Percentiles rank a stretch among this genome's conserved stretches.
These are phyloP conservation scores for Neurospora sp. DNA, from an alignment of 495 filamentous ascomycete species.

Conservation along the genomic window DNA sequence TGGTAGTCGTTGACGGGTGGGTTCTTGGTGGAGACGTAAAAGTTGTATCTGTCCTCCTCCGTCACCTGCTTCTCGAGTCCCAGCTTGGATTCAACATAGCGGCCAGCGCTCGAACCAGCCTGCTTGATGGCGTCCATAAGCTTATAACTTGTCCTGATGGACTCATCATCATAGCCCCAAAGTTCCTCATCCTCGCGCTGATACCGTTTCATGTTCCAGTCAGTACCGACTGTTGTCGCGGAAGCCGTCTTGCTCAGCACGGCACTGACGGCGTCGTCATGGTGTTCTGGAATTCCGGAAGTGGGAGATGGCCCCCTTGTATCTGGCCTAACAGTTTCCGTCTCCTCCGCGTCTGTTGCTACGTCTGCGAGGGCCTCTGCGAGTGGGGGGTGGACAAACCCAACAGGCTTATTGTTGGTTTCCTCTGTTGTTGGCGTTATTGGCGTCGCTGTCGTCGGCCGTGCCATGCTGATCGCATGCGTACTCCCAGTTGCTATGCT, in stretches of 20 bases:
- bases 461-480: slow-evolving; percentile 12
- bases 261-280: slow-evolving; percentile 16
- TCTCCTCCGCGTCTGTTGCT: neutral
- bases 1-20: slow-evolving; percentile 80
- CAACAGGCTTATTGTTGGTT: neutral
- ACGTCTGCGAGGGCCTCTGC: neutral
- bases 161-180: slow-evolving; percentile 46
- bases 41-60: slow-evolving; percentile 33
- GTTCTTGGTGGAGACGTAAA: slow-evolving; percentile 57
- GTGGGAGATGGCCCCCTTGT: slow-evolving; percentile 8
- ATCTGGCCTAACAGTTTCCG: neutral
- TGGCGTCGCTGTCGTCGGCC: slow-evolving; percentile 7
- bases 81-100: slow-evolving; percentile 35
- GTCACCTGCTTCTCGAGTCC: slow-evolving; percentile 30
- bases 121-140: slow-evolving; percentile 42
- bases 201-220: slow-evolving; percentile 64
- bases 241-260: slow-evolving; percentile 21
- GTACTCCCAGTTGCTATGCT: slow-evolving; percentile 23
- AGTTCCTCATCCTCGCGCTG: slow-evolving; percentile 79
- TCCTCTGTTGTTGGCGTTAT: neutral
- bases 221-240: slow-evolving; percentile 29
- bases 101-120: slow-evolving; percentile 38
- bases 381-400: neutral
- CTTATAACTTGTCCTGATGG: slow-evolving; percentile 29
- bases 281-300: slow-evolving; percentile 7